phyloP scores from a whole-genome alignment of 75 land plant genomes.

The Picea glauca region DNA sequence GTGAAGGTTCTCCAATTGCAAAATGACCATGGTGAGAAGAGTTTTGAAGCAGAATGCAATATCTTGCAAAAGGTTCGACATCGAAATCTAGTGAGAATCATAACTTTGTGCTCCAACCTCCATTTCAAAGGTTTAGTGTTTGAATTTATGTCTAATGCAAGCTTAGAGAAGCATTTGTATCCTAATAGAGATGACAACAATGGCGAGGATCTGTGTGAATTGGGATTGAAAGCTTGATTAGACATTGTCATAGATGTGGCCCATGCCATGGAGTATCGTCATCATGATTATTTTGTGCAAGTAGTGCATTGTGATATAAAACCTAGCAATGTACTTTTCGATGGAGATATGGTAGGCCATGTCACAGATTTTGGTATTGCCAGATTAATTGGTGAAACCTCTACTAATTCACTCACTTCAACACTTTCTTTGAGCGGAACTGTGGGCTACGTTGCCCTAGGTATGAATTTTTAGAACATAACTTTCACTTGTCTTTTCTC shows the following conservation, averaged over 20 bases:
- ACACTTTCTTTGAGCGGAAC: background rate
- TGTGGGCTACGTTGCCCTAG: constrained; percentile 1
- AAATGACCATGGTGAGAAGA: background rate
- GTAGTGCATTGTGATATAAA: constrained; percentile 9
- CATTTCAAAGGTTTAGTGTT: constrained; percentile 4
- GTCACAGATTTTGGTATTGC: constrained; percentile 4
- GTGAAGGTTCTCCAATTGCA: constrained; percentile 7
- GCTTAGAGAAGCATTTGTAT: background rate
- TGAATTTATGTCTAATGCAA: background rate
- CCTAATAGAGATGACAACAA: background rate
- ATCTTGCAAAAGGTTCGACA: background rate
- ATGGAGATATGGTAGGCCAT: background rate
- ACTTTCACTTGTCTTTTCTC: background rate
- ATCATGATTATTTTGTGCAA: constrained; percentile 15
- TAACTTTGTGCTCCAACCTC: background rate
- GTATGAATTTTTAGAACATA: background rate
- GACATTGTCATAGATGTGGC: constrained; percentile 33
- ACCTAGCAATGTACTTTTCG: constrained; percentile 7
- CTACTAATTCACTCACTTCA: background rate
- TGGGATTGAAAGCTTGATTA: constrained; percentile 9
- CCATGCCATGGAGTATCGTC: constrained; percentile 32
- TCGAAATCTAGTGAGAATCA: constrained; percentile 4
- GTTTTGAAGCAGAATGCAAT: constrained; percentile 1
- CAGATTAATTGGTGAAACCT: background rate
- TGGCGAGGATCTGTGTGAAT: too few species aligned